phyloP scores from a whole-genome alignment of 495 filamentous ascomycete genomes.

The Aspergillus heteromorphus region DNA sequence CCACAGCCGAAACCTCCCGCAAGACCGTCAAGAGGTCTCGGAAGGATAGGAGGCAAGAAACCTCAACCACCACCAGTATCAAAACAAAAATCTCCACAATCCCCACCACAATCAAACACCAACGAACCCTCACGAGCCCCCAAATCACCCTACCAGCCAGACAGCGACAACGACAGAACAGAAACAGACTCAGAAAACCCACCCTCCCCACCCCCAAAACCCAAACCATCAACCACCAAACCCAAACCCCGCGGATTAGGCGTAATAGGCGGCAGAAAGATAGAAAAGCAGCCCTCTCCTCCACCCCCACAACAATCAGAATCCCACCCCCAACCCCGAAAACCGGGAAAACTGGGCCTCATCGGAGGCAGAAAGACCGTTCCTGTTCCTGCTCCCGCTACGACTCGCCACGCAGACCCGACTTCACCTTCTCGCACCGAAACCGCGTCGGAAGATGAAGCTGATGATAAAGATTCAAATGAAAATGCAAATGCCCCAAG shows the following conservation, averaged over 20 bases:
- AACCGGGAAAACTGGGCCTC: not conserved
- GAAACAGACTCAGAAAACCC: slow-evolving; percentile 6
- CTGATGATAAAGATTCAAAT: no score
- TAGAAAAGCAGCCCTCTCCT: slow-evolving; percentile 4
- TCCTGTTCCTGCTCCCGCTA: no score
- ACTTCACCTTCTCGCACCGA: no score
- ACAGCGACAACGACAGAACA: slow-evolving; percentile 4
- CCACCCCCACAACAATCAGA: not conserved
- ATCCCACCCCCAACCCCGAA: not conserved
- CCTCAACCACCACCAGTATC: slow-evolving; percentile 7
- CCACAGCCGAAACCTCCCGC: slow-evolving; percentile 9
- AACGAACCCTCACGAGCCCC: not conserved
- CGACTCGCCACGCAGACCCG: not conserved
- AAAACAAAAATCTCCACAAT: slow-evolving; percentile 11
- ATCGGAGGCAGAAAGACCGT: not conserved
- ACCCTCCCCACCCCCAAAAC: not conserved
- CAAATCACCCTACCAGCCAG: not conserved
- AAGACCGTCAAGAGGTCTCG: slow-evolving; percentile 13
- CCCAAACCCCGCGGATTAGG: slow-evolving; percentile 8
- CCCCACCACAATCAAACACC: slow-evolving; percentile 4
- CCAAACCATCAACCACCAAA: slow-evolving; percentile 3
- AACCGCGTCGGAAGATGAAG: not conserved
- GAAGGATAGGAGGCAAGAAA: slow-evolving; percentile 18
- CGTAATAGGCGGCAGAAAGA: slow-evolving; percentile 17
- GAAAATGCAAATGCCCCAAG: no score